Percentiles rank a stretch among this genome's conserved stretches.
Evolutionary conservation across 164 flowering plant species (phyloP).

Genomic region (grape (Vitis vinifera)): ASM3070453v1 NC_081811.1:3678001-3678500

Average conservation of each 20-base stretch:
- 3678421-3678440: background rate
- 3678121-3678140: too few relatives aligned
- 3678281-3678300: slow-evolving; percentile 35
- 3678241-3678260: slow-evolving; percentile 52
- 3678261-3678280: slow-evolving; percentile 49
- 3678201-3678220: slow-evolving; percentile 26
- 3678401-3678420: background rate
- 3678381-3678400: background rate
- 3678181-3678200: background rate
- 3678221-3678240: slow-evolving; percentile 53
- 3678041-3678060: background rate
- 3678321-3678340: slow-evolving; percentile 18
- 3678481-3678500: background rate
- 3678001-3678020: background rate
- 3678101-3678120: background rate
- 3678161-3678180: background rate
- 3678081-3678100: background rate
- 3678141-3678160: too few relatives aligned
- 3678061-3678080: background rate
- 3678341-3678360: slow-evolving; percentile 15
- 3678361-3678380: background rate
- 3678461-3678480: background rate
- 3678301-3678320: slow-evolving; percentile 29
- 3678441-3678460: too few relatives aligned
- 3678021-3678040: background rate